Evolutionary conservation across 306 rosid genomes (phyloP).

Genomic region (Oemleria cerasiformis): DNA sequence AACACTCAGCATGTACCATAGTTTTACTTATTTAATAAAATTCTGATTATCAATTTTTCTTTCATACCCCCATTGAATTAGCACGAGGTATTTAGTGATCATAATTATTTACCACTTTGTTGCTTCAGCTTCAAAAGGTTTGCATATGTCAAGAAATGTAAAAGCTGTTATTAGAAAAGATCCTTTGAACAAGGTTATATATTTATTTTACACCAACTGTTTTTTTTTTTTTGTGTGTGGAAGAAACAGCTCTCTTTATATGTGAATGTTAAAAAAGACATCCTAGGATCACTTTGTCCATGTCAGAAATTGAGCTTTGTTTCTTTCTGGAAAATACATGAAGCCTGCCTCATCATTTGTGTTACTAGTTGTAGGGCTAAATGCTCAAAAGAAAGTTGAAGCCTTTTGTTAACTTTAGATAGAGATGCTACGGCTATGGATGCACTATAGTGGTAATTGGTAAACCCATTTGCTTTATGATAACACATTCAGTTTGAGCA

Average conservation of each 20-base stretch:
- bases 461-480: too few relatives aligned
- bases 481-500: too few relatives aligned
- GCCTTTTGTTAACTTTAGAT: too few relatives aligned
- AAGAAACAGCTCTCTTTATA: neutral
- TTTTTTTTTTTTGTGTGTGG: neutral
- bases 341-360: neutral
- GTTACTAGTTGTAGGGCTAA: neutral
- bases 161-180: neutral
- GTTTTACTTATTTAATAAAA: slow-evolving; percentile 34
- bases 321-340: neutral
- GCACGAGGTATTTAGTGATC: neutral
- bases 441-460: too few relatives aligned
- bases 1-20: slow-evolving; percentile 40
- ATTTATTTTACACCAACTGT: neutral
- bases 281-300: neutral
- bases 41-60: slow-evolving; percentile 17
- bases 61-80: neutral
- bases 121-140: slow-evolving; percentile 4
- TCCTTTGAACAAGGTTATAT: neutral
- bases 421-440: too few relatives aligned
- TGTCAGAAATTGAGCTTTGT: neutral
- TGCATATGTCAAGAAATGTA: slow-evolving; percentile 9
- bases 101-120: slow-evolving; percentile 5
- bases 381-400: too few relatives aligned
- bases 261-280: neutral